These are phyloP conservation scores for Colletotrichum tropicale DNA, from an alignment of 2,329 filamentous ascomycete species.

Conservation along the genomic window DNA sequence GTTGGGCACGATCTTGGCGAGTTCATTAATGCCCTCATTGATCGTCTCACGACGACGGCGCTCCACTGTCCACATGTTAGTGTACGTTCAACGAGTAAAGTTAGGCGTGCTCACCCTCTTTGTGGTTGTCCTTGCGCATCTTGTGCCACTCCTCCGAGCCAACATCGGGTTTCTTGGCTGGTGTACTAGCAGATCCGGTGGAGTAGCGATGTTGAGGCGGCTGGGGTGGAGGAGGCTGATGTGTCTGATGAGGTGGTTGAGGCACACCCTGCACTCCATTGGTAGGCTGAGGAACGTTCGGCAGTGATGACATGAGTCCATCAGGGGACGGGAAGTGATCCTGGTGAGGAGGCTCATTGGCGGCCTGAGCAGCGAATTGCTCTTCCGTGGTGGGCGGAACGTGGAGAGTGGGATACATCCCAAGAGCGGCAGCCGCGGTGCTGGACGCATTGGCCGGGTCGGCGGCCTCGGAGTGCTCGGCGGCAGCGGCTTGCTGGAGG, in stretches of 20 bases:
- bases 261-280: slow-evolving; percentile 14
- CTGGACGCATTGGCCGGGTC: slow-evolving; percentile 61
- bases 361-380: slow-evolving; percentile 60
- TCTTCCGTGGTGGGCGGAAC: slow-evolving; percentile 63
- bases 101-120: slow-evolving; percentile 74
- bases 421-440: slow-evolving; percentile 63
- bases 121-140: slow-evolving; percentile 95
- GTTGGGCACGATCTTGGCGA: slow-evolving; percentile 95
- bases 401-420: slow-evolving; percentile 65
- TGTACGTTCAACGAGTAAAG: not conserved
- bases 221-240: slow-evolving; percentile 22
- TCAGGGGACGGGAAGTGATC: slow-evolving; percentile 42
- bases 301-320: not conserved
- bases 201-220: slow-evolving; percentile 36
- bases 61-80: slow-evolving; percentile 69
- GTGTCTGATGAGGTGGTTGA: slow-evolving; percentile 13
- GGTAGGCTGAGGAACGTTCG: slow-evolving; percentile 21
- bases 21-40: slow-evolving; percentile 97
- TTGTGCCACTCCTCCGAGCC: slow-evolving; percentile 98
- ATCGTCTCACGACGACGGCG: slow-evolving; percentile 96
- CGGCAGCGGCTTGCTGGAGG: slow-evolving; percentile 56
- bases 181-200: slow-evolving; percentile 39
- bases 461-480: slow-evolving; percentile 50
- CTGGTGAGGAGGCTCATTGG: slow-evolving; percentile 38
- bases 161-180: slow-evolving; percentile 78